Percentiles rank a stretch among this genome's conserved stretches.
phyloP scores from a whole-genome alignment of 352 stramenopile genomes.

The Phytophthora podocarpi region DNA sequence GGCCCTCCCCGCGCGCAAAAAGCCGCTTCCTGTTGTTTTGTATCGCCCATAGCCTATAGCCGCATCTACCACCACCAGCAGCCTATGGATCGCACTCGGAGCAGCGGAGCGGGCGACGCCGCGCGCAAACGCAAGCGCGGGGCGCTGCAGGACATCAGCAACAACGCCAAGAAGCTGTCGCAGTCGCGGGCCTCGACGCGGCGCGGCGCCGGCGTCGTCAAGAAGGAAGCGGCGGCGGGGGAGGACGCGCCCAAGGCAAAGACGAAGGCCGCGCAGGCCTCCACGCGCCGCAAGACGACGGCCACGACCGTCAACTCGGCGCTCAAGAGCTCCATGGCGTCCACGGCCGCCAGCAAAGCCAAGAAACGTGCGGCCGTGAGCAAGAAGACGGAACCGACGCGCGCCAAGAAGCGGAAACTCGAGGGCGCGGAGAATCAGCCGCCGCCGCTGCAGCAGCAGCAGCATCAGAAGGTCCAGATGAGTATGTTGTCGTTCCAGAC shows the following conservation, averaged over 20 bases:
- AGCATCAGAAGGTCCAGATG: conserved; percentile 68
- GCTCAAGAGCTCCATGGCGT: conserved; percentile 31
- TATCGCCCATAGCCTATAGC: conserved; percentile 1
- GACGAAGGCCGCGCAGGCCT: conserved; percentile 1
- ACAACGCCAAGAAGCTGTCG: conserved; percentile 53
- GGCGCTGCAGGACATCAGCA: conserved; percentile 84
- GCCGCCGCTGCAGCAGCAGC: no score
- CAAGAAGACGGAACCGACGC: conserved; percentile 40
- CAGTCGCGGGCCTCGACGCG: conserved; percentile 4
- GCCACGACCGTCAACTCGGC: conserved; percentile 31
- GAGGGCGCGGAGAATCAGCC: conserved; percentile 44
- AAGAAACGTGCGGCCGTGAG: conserved; percentile 28
- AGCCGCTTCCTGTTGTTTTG: conserved; percentile 12
- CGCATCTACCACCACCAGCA: background rate
- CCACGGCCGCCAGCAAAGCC: conserved; percentile 23
- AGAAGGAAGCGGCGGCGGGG: conserved; percentile 24
- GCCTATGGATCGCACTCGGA: conserved; percentile 26
- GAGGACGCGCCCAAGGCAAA: conserved; percentile 5
- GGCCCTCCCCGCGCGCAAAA: conserved; percentile 21
- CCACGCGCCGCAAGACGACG: conserved; percentile 19
- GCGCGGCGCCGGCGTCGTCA: conserved; percentile 5
- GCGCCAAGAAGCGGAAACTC: conserved; percentile 51
- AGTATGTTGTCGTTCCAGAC: conserved; percentile 74
- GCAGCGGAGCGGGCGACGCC: conserved; percentile 27
- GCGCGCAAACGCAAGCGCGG: conserved; percentile 79